A percentile compares a stretch with the other conserved stretches of the same genome.
Conservation (phyloP, 345 rosid species). For the Eucalyptus melliodora region DNA sequence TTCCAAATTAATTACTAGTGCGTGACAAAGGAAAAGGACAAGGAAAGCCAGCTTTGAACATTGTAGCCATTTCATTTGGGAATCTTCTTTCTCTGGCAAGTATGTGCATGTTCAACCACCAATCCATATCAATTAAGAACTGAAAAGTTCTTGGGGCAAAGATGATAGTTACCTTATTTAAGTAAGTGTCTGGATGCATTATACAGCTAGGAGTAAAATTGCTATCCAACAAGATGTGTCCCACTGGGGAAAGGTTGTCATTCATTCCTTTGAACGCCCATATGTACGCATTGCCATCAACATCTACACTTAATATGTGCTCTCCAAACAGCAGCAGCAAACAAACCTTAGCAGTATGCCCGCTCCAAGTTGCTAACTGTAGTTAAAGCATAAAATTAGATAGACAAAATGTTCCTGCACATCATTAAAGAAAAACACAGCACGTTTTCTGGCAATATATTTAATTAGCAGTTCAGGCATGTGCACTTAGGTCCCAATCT, state of each 20-base stretch:
- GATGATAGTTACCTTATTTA: constrained; percentile 56
- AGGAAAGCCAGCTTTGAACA: background rate
- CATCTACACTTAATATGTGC: constrained; percentile 62
- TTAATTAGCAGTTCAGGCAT: background rate
- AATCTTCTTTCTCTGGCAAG: background rate
- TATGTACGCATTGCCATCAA: constrained; percentile 55
- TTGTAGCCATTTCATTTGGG: background rate
- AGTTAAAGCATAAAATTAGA: background rate
- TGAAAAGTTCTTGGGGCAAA: background rate
- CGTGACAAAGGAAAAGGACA: background rate
- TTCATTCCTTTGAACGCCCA: constrained; percentile 82
- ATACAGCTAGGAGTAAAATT: constrained; percentile 65
- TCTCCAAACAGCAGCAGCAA: constrained; percentile 73
- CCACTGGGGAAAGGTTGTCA: constrained; percentile 46
- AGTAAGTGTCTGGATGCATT: constrained; percentile 90
- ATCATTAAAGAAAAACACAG: background rate
- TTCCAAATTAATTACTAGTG: background rate
- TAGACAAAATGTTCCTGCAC: background rate
- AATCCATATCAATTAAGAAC: background rate
- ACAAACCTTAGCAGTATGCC: constrained; percentile 72
- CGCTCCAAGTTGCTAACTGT: constrained; percentile 82
- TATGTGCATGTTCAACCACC: background rate
- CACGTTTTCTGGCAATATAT: background rate
- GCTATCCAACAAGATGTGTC: constrained; percentile 40
- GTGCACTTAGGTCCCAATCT: background rate